Base-by-base conservation (phyloP, 2,329 filamentous ascomycete genomes). In the Trichophyton rubrum region DNA sequence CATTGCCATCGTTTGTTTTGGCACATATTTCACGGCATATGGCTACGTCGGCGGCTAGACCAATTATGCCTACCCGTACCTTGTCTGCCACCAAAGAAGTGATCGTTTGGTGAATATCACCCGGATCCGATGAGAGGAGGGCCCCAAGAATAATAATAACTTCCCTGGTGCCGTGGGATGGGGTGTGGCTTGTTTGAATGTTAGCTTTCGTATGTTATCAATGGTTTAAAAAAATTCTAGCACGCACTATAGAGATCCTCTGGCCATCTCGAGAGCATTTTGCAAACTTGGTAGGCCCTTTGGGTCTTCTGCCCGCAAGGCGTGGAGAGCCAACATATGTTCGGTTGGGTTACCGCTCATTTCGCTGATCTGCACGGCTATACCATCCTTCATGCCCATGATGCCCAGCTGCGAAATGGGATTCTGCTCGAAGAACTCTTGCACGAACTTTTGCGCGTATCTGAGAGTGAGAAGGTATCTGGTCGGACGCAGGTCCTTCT, bases 361-460 rank as follows among this genome's bases (percentile, higher is more conserved):
- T 69, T 96, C 89, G 70, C 88, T 93, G 64, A 99, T 83, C 43
- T 89, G 80, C 24, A 95, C 79, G 1, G 91, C 91, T 15, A 97
- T 79, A 15, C 93, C 93, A 71, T 97, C 93, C 63, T 89, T 84
- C 88, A 97, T 96, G 58, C 89, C 92, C 43, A 99, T 79, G 33
- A 99, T 87, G 24, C 88, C 91, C 61, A 99, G 82, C 75, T 99
- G 93, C 8, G 90, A 95, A 66, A 99, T 97, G 9, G 93, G 93
- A 69, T 99, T 99, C 74, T 99, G 93, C 74, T 97, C 93, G 71
- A 97, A 99, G 75, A 90, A 99, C 72, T 96, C 92, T 62, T 86
- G 82, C 56, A 97, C 87, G 73, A 97, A 99, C 61, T 90, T 87
- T 64, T 87, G 83, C 15, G 90, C 87, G 73, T 90, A 95, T 64